Percentiles rank a stretch among this genome's conserved stretches.
Evolutionary conservation across 2,329 filamentous ascomycete species (phyloP).

Genomic region (Thelonectria discophora): DNA sequence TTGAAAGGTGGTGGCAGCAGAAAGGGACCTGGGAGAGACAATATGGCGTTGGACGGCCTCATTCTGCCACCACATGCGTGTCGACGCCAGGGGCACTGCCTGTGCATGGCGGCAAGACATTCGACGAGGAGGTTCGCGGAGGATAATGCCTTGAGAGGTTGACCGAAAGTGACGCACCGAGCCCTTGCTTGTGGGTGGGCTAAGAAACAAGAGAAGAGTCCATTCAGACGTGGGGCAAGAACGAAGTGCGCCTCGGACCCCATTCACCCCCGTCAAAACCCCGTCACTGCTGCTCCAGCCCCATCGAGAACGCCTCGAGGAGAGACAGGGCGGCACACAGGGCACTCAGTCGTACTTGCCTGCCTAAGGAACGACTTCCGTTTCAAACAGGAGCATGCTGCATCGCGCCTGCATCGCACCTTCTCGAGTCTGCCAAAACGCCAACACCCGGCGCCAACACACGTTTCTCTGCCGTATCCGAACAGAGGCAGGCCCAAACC

Average conservation of each 20-base stretch:
- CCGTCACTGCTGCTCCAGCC: constrained; percentile 23
- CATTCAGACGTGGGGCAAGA: constrained; percentile 36
- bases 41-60: constrained; percentile 5
- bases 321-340: too few relatives aligned
- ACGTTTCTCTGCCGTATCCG: too few relatives aligned
- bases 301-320: constrained; percentile 40
- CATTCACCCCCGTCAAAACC: constrained; percentile 1
- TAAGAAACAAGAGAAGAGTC: constrained; percentile 30
- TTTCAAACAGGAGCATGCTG: constrained; percentile 11
- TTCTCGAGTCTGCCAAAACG: too few relatives aligned
- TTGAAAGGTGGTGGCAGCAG: not conserved
- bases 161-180: constrained; percentile 10
- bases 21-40: not conserved
- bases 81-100: constrained; percentile 22
- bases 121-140: not conserved
- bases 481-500: too few relatives aligned
- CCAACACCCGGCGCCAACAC: too few relatives aligned
- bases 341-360: constrained; percentile 12
- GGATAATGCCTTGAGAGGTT: constrained; percentile 37
- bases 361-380: not conserved
- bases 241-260: constrained; percentile 40
- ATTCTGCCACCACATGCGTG: constrained; percentile 23
- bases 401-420: too few relatives aligned
- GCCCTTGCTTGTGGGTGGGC: constrained; percentile 28
- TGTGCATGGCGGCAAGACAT: not conserved